These are phyloP conservation scores for Wickerhamomyces tratensis DNA, from an alignment of 805 yeast species.

Conservation along the genomic window DNA sequence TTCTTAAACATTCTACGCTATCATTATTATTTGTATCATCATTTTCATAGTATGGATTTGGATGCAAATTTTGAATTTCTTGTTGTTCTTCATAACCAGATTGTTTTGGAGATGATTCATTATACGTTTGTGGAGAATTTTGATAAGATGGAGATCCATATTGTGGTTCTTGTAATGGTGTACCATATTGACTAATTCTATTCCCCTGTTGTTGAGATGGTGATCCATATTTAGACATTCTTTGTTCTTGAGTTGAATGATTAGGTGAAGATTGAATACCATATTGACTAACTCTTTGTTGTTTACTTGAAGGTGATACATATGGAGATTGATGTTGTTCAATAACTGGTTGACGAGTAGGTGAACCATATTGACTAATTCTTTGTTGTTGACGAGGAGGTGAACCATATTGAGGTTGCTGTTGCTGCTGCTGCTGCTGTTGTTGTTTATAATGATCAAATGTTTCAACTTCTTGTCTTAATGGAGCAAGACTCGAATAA, in stretches of 20 bases:
- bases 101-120: no score
- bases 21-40: not conserved
- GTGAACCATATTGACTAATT: not conserved
- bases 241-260: not conserved
- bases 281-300: not conserved
- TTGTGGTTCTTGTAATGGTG: no score
- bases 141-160: no score
- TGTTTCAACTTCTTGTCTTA: conserved; percentile 1
- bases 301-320: not conserved
- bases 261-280: not conserved
- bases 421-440: not conserved
- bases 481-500: conserved; percentile 9
- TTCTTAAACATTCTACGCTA: conserved; percentile 21
- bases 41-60: no score
- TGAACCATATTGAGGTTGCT: not conserved
- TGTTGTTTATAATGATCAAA: not conserved
- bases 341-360: not conserved
- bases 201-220: no score
- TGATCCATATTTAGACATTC: no score
- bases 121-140: no score
- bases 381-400: conserved; percentile 1
- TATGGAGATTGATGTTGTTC: not conserved
- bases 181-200: no score
- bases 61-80: no score
- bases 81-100: no score